A percentile compares a stretch with the other conserved stretches of the same genome.
Evolutionary conservation across 202 grass and related monocot species (phyloP).

Genomic region (Eragrostis tef): DNA sequence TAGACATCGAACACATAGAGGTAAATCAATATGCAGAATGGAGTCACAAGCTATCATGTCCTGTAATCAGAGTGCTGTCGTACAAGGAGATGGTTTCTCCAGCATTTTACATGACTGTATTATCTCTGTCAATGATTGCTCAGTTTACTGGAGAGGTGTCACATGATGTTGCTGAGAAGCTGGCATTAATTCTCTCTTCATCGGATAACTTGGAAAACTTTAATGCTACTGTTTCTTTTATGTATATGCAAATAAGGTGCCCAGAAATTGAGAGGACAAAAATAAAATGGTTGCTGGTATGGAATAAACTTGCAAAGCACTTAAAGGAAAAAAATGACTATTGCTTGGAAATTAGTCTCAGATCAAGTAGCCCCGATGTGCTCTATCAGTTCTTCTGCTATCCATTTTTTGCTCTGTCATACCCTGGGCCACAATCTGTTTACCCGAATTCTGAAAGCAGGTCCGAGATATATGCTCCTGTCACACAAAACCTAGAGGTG

Average conservation of each 20-base stretch:
- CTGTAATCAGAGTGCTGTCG: conserved; percentile 35
- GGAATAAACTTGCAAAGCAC: conserved; percentile 49
- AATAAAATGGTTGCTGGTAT: conserved; percentile 52
- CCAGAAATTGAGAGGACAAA: conserved; percentile 24
- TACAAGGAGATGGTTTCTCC: conserved; percentile 63
- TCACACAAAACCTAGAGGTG: conserved; percentile 33
- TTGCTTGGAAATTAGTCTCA: conserved; percentile 7
- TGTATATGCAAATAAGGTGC: conserved; percentile 48
- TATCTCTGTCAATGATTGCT: conserved; percentile 55
- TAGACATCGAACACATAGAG: conserved; percentile 58
- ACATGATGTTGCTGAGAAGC: conserved; percentile 37
- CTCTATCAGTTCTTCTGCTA: conserved; percentile 61
- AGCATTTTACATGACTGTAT: conserved; percentile 49
- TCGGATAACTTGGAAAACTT: conserved; percentile 30
- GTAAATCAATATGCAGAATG: conserved; percentile 42
- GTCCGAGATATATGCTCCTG: background rate
- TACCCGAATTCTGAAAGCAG: conserved; percentile 32
- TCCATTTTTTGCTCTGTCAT: conserved; percentile 50
- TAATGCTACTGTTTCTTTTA: conserved; percentile 45
- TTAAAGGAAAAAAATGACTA: conserved; percentile 38
- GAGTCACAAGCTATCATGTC: conserved; percentile 36
- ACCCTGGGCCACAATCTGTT: conserved; percentile 1
- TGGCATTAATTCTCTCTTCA: conserved; percentile 39
- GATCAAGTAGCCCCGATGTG: conserved; percentile 26
- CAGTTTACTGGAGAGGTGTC: conserved; percentile 46